A percentile compares a stretch with the other conserved stretches of the same genome.
These are phyloP conservation scores for Aspergillus tamarii DNA, from an alignment of 2,329 filamentous ascomycete genomes.

Conservation along the genomic window DNA sequence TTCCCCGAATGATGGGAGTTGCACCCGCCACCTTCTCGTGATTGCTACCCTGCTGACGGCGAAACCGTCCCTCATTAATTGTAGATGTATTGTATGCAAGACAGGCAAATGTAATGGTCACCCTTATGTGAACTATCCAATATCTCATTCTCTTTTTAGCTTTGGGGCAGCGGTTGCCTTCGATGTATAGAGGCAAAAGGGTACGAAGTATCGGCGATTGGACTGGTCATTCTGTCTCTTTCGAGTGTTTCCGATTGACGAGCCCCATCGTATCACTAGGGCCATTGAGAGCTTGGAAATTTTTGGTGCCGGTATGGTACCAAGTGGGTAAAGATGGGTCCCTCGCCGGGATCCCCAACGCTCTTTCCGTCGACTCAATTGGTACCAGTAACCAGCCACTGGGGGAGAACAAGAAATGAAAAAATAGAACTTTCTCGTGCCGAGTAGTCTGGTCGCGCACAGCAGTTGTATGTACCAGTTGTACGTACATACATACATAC, in stretches of 20 bases:
- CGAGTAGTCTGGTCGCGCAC: neutral
- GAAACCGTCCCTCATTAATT: neutral
- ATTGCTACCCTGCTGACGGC: neutral
- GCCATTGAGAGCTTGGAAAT: constrained; percentile 8
- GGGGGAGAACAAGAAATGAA: neutral
- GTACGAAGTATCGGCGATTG: neutral
- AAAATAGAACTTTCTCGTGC: neutral
- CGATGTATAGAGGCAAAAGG: neutral
- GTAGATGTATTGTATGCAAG: neutral
- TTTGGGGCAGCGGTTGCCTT: neutral
- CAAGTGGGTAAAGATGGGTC: constrained; percentile 8
- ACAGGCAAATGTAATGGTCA: neutral
- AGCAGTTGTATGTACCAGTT: neutral
- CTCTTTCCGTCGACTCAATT: constrained; percentile 9
- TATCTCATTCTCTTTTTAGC: neutral
- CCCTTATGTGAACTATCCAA: neutral
- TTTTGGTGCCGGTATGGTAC: constrained; percentile 3
- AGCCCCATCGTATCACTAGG: constrained; percentile 7
- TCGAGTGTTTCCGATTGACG: constrained; percentile 13
- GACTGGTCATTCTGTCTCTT: neutral
- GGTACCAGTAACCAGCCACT: neutral
- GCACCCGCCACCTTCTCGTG: constrained; percentile 1
- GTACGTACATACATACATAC: neutral
- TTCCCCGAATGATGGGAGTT: neutral
- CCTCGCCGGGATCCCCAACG: constrained; percentile 9